A percentile compares a stretch with the other conserved stretches of the same genome.
These are phyloP conservation scores for Solanum piurae DNA, from an alignment of 257 asterid species.

Conservation along the genomic window DNA sequence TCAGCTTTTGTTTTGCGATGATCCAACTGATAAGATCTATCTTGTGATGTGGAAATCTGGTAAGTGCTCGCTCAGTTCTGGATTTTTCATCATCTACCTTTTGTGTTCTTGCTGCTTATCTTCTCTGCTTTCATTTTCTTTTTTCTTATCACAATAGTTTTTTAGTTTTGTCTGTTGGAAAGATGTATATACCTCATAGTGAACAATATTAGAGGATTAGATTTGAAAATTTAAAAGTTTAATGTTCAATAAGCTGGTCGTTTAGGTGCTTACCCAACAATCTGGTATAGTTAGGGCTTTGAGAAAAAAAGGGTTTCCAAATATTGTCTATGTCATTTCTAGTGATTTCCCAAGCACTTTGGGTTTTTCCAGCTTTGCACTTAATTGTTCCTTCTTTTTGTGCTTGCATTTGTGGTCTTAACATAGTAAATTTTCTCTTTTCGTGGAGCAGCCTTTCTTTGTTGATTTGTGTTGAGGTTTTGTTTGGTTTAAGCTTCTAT, in stretches of 20 bases:
- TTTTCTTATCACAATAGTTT: not conserved
- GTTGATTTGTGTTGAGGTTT: not conserved
- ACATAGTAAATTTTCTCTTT: too few species aligned
- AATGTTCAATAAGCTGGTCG: too few species aligned
- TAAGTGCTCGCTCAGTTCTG: not conserved
- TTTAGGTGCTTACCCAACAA: too few species aligned
- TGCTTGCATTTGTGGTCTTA: not conserved
- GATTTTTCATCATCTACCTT: not conserved
- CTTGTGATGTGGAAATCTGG: not conserved
- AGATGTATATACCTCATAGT: not conserved
- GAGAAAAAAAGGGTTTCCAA: too few species aligned
- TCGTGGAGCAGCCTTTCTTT: not conserved
- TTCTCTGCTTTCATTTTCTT: not conserved
- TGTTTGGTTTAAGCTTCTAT: too few species aligned
- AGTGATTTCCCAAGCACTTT: too few species aligned
- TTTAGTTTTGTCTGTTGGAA: not conserved
- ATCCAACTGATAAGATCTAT: not conserved
- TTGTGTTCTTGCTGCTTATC: not conserved
- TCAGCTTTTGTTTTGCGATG: not conserved
- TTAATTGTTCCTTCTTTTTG: too few species aligned
- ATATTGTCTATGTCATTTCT: too few species aligned
- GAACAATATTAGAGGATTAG: too few species aligned
- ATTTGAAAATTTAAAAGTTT: too few species aligned
- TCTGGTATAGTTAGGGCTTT: too few species aligned
- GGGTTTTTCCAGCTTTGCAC: too few species aligned